Base-by-base conservation (phyloP, 176 grass and related monocot genomes). In the Avena sativa region DNA sequence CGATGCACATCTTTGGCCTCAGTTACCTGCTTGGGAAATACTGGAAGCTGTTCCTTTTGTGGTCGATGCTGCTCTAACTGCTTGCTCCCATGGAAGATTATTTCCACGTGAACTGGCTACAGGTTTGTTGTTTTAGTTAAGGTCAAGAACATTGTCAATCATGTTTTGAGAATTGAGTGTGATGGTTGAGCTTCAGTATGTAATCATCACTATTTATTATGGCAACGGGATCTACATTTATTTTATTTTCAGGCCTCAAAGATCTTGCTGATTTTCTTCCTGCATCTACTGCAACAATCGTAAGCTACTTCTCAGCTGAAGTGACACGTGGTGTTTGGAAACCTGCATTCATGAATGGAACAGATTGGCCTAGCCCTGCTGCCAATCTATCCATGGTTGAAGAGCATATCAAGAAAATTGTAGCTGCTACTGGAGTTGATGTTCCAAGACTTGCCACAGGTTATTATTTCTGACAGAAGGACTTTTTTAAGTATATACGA, bases 231-330 rank as follows among this genome's bases (percentile, higher is more conserved):
- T 61, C 38, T 19, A 55, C 67, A 66, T 71, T 85, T 61, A 43
- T 43, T 40, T 67, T 36, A 84, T 85, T 79, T 93, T 78, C 84
- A 98, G 96, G 96, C 51, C 93, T 98, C 74, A 98, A 98, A 84
- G 93, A 95, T 88, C 87, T 98, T 26, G 88, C 90, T 67, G 96
- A 98, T 89, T 94, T 92, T 80, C 85, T 98, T 32, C 93, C 96
- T 80, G 96, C 92, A 40, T 98, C 96, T 80, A 87, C 87, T 75
- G 96, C 91, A 71, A 94, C 96, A 69, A 98, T 98, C 53, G 87
- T 94, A 84, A 98, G 96, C 85, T 98, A 98, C 88, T 98, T 98
- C 83, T 98, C 96, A 23, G 93, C 96, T 50, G 96, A 98, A 89
- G 93, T 95, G 61, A 98, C 96, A 7, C 93, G 93, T 56, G 96